phyloP scores from a whole-genome alignment of 257 asterid species.

The Solanum ahanhuiri region DNA sequence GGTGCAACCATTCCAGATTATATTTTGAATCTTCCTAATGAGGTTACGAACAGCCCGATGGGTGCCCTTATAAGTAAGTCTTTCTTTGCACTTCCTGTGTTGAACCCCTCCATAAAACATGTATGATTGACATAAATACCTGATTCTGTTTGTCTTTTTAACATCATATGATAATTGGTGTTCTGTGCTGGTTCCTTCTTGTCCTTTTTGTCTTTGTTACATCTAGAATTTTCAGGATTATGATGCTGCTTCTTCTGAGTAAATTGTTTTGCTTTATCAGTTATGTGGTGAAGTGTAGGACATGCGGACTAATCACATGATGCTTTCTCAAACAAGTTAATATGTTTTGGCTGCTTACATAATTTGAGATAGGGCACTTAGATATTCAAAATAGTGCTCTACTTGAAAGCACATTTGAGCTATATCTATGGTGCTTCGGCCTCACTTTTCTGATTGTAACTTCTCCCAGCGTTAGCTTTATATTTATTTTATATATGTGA shows the following conservation, averaged over 20 bases:
- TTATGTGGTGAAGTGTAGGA: neutral
- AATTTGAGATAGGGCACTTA: neutral
- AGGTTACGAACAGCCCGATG: slow-evolving; percentile 72
- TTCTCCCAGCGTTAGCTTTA: neutral
- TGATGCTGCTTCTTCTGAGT: neutral
- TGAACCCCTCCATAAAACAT: neutral
- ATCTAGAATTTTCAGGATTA: neutral
- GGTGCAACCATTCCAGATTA: neutral
- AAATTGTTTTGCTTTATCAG: neutral
- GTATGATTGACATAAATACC: neutral
- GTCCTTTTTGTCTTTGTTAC: neutral
- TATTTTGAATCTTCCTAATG: slow-evolving; percentile 1
- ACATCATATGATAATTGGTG: neutral
- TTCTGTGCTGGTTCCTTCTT: neutral
- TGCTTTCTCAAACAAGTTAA: neutral
- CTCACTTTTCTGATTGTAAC: neutral
- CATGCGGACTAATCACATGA: neutral
- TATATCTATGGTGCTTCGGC: neutral
- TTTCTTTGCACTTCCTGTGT: neutral
- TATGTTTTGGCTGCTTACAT: neutral
- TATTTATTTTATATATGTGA: neutral
- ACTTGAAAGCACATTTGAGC: neutral
- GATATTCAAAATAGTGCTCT: neutral
- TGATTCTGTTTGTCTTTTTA: neutral
- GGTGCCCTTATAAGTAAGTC: slow-evolving; percentile 42